Evolutionary conservation across 73 alveolate species (phyloP).

Genomic region (Durusdinium trenchii): DNA sequence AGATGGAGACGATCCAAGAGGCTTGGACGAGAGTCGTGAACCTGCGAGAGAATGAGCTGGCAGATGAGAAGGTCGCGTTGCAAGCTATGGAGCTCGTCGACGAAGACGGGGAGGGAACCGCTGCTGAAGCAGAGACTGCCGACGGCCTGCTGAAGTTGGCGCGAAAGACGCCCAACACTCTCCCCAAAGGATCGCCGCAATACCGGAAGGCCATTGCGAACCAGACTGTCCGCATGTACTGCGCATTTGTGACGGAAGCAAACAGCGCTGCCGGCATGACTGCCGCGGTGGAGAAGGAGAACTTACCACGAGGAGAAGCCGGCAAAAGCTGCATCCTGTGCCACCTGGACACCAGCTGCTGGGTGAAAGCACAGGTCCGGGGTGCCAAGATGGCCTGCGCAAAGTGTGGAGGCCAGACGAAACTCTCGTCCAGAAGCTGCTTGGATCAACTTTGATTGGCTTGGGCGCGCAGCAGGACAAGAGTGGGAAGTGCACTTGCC

Average conservation of each 20-base stretch:
- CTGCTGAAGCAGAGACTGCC: background rate
- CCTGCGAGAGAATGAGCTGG: too few species aligned
- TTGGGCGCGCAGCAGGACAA: constrained; percentile 33
- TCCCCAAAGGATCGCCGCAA: background rate
- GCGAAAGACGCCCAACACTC: background rate
- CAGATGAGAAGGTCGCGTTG: too few species aligned
- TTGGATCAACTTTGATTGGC: background rate
- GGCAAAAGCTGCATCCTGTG: background rate
- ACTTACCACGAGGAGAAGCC: background rate
- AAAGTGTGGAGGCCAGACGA: background rate
- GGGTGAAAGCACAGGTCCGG: constrained; percentile 10
- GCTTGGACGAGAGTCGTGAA: too few species aligned
- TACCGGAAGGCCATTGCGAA: constrained; percentile 44
- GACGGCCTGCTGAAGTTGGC: background rate
- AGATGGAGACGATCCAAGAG: too few species aligned
- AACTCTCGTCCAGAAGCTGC: background rate
- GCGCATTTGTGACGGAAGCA: background rate
- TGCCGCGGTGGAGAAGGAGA: background rate
- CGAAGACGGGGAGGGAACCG: background rate
- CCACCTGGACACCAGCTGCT: constrained; percentile 47
- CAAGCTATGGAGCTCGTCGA: background rate
- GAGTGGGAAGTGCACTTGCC: background rate
- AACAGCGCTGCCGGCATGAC: background rate
- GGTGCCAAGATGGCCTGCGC: background rate
- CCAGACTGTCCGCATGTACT: constrained; percentile 31